Evolutionary conservation across 2,329 filamentous ascomycete genomes (phyloP).

Genomic region (Colletotrichum aenigma): DNA sequence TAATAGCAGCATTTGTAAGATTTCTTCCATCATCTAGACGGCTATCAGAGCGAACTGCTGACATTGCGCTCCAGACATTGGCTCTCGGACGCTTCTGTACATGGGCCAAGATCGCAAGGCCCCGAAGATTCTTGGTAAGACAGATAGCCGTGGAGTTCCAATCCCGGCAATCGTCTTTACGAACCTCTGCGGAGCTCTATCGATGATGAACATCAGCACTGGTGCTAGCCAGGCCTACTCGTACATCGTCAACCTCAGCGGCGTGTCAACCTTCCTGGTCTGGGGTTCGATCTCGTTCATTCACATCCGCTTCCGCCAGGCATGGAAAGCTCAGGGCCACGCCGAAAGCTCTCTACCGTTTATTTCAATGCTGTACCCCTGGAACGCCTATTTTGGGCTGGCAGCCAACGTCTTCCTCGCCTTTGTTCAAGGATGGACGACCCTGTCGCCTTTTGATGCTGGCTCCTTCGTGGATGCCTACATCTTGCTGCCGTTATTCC

Average conservation of each 20-base stretch:
- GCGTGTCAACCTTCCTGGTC: conserved; percentile 73
- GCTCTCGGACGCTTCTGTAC: conserved; percentile 74
- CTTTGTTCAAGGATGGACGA: conserved; percentile 66
- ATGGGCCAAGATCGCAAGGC: conserved; percentile 78
- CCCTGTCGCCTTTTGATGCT: conserved; percentile 60
- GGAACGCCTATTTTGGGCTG: conserved; percentile 64
- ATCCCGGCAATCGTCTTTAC: conserved; percentile 69
- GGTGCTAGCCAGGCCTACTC: conserved; percentile 68
- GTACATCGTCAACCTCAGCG: conserved; percentile 74
- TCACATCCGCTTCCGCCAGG: conserved; percentile 73
- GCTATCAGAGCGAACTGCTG: accelerated
- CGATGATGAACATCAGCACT: conserved; percentile 76
- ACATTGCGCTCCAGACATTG: conserved; percentile 53
- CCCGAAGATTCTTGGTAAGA: conserved; percentile 70
- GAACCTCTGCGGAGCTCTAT: conserved; percentile 72
- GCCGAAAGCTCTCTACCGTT: conserved; percentile 59
- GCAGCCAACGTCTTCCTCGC: conserved; percentile 63
- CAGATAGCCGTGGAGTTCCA: conserved; percentile 66
- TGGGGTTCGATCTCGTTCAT: conserved; percentile 75
- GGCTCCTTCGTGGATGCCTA: conserved; percentile 68
- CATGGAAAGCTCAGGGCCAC: conserved; percentile 64
- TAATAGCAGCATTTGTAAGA: conserved; percentile 71
- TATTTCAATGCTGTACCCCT: conserved; percentile 58
- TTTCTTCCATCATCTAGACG: accelerated
- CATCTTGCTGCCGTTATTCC: conserved; percentile 64